Evolutionary conservation across 106 monocot species (phyloP).

Genomic region (Ottelia alismoides): DNA sequence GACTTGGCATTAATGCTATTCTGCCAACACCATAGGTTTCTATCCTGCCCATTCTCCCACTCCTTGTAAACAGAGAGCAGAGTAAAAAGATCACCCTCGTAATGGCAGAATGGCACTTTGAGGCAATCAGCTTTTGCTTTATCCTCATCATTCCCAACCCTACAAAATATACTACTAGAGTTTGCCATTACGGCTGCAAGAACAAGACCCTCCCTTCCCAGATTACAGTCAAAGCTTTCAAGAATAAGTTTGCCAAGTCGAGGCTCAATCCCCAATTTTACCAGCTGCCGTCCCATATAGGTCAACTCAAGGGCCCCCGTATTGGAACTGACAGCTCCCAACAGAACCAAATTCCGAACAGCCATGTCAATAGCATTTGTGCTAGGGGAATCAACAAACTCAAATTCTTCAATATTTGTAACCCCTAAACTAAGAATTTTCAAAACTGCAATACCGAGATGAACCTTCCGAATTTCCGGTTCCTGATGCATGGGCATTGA

Average conservation of each 20-base stretch:
- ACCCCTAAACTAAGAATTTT: slow-evolving; percentile 70
- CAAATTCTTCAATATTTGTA: slow-evolving; percentile 56
- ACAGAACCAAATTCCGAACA: slow-evolving; percentile 47
- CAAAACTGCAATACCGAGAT: slow-evolving; percentile 77
- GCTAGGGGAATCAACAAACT: slow-evolving; percentile 87
- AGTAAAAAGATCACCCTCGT: slow-evolving; percentile 89
- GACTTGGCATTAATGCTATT: slow-evolving; percentile 97
- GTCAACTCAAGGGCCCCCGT: slow-evolving; percentile 43
- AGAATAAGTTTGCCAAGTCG: slow-evolving; percentile 93
- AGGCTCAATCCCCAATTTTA: slow-evolving; percentile 83
- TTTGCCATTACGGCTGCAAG: slow-evolving; percentile 94
- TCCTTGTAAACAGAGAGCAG: slow-evolving; percentile 82
- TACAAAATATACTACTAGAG: slow-evolving; percentile 86
- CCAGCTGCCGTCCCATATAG: slow-evolving; percentile 34
- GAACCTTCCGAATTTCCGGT: slow-evolving; percentile 94
- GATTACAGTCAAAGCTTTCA: slow-evolving; percentile 37
- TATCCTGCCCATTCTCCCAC: slow-evolving; percentile 53
- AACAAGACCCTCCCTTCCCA: slow-evolving; percentile 73
- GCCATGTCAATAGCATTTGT: slow-evolving; percentile 57
- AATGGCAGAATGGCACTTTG: slow-evolving; percentile 83
- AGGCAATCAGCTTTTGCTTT: slow-evolving; percentile 81
- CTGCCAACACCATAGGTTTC: slow-evolving; percentile 84
- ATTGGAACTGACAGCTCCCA: slow-evolving; percentile 42
- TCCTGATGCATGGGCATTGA: slow-evolving; percentile 66
- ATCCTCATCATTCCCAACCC: slow-evolving; percentile 64